Base-by-base conservation (phyloP, 106 monocot species). In the Dioscorea alata region DNA sequence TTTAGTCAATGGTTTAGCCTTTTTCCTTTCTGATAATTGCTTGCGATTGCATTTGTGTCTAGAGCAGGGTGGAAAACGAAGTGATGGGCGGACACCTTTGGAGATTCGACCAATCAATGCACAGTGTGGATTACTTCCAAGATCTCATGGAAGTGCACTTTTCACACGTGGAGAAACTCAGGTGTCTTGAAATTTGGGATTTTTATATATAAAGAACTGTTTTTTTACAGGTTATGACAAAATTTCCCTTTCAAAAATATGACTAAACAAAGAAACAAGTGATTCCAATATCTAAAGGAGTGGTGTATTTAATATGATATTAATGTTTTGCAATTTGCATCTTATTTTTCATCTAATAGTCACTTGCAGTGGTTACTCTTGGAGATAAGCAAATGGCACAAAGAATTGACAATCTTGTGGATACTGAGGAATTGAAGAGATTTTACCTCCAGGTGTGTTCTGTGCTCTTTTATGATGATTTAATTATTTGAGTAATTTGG, bases 141-240 rank as follows among this genome's bases (percentile, higher is more conserved):
- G 96, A 82, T 92, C 96, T 42, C 96, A 96, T 89, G 96, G 96
- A 71, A 96, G 96, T 80, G 84, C 81, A 49, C 84, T 96, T 66
- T 96, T 96, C 74, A 96, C 92, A 60, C 83, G 96, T 60, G 96
- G 96, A 71, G 96, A 96, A 82, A 92, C 96, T 68, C 96, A 96
- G 81, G 96, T 96, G 66, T 76, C 60, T 31, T 59, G 65, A 77
- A 54, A 17, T 71, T 42, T 52, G 24, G 14, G 17, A 21, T 71
- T 65, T 42, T 8, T 42, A 0, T 8, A 6, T 3, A 42, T 42
- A 42, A 28, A 28, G 28, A 28, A 28, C 3, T n/a, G n/a, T 28
- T 28, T 28, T 1, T 28, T 42, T 42, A 42, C 42, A 42, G 6
- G 42, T 6, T 42, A 42, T 42, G 42, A 42, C 42, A 42, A 34